Base-by-base conservation (phyloP, 805 yeast species). In the Scheffersomyces spartinae region DNA sequence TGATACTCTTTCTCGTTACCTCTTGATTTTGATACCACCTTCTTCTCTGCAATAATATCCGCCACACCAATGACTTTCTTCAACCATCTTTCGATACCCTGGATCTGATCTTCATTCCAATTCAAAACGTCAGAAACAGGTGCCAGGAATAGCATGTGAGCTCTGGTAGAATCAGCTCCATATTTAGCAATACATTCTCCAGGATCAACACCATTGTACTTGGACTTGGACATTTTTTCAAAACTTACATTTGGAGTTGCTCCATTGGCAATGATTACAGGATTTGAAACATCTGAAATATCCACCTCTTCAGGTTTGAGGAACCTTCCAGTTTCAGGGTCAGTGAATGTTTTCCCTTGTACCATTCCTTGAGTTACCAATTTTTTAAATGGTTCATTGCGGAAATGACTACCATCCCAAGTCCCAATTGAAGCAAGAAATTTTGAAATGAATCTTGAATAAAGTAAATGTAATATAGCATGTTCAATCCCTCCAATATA, bases 311-410 rank as follows among this genome's bases (percentile, higher is more conserved):
- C 74, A 0, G 93, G 88, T 39, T 73, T 82, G 36, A 91, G 56
- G 47, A 79, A 88, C 29, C 74, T 55, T 0, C 88, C 91, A 16
- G 67, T 76, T 1, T 47, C 51, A 3, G 95, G 91, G 36, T 86
- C 77, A 6, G 61, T 57, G 38, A 47, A 81, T 0, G 98, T 91
- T 42, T 71, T 74, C 3, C 96, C 97, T 33, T 88, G 95, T 3
- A 91, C 98, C 98, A 91, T 91, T 10, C 98, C 98, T 49, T 88
- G 97, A 2, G 96, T 86, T 2, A 88, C 75, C 18, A 91, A 60
- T 32, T 68, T 68, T 29, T 58, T 66, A 43, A 91, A 73, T 2
- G 98, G 98, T 44, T 91, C 98, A 13, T 82, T 84, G 3, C 54
- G 53, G 24, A 57, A 36, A 2, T 48, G 45, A 3, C 60, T 47